Base-by-base conservation (phyloP, 805 yeast species). In the Candida ulmi region DNA sequence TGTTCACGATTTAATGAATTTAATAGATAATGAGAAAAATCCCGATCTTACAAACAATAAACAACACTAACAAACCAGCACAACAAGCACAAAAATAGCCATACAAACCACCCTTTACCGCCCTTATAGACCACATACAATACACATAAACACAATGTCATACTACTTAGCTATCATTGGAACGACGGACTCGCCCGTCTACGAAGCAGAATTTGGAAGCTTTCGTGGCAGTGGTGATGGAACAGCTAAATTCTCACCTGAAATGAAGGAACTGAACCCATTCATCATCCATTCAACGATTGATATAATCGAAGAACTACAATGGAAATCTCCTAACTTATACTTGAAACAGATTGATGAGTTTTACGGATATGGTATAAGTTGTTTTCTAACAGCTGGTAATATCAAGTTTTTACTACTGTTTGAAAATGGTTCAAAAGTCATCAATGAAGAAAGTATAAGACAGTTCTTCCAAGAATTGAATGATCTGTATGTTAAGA, bases 121-220 rank as follows among this genome's bases (percentile, higher is more conserved):
- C n/a, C n/a, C n/a, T n/a, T n/a, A n/a, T n/a, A n/a, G n/a, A n/a
- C n/a, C n/a, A n/a, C n/a, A n/a, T n/a, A 26, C 8, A 26, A 26
- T 26, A 26, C 29, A 26, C n/a, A n/a, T n/a, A n/a, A n/a, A 11
- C 18, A 58, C 46, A 49, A 79, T 83, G 80, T 83, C 95, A n/a
- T 86, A 82, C 63, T 90, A 88, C 60, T 78, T 93, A 54, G 83
- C 95, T 4, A 82, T 93, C 35, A 76, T 93, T 31, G 97, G 97
- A 15, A 82, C 90, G 2, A 73, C 76, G 28, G 98, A 93, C 58
- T 76, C 75, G 45, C 96, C 97, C 0, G 55, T 93, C 2, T 93
- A 88, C 51, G 96, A 90, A 55, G 71, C 88, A 8, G 96, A 88
- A 54, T 81, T 90, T 39, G 86, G 91, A 1, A 76, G 93, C 0